A percentile compares a stretch with the other conserved stretches of the same genome.
phyloP scores from a whole-genome alignment of 495 filamentous ascomycete species.

The Immersiella caudata region DNA sequence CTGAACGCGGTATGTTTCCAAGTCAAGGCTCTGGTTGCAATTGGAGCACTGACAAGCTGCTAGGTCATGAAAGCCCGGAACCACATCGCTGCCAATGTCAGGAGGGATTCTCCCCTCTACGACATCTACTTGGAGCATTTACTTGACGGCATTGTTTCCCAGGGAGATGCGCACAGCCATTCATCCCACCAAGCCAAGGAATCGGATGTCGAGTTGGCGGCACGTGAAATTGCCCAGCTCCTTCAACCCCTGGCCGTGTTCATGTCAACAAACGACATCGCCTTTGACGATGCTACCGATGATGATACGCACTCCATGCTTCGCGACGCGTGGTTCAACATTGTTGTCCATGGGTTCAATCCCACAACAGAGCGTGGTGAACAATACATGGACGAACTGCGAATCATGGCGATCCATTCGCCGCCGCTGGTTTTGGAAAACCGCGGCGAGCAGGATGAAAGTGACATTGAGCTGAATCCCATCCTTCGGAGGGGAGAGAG shows the following conservation, averaged over 20 bases:
- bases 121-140: slow-evolving; percentile 80
- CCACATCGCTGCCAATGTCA: slow-evolving; percentile 70
- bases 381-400: slow-evolving; percentile 69
- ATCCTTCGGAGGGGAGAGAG: slow-evolving; percentile 81
- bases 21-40: slow-evolving; percentile 28
- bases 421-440: slow-evolving; percentile 82
- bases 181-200: slow-evolving; percentile 62
- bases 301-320: slow-evolving; percentile 70
- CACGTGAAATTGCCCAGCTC: slow-evolving; percentile 80
- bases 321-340: slow-evolving; percentile 96
- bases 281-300: slow-evolving; percentile 47
- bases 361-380: slow-evolving; percentile 67
- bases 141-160: slow-evolving; percentile 84
- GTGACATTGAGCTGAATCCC: slow-evolving; percentile 92
- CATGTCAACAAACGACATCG: slow-evolving; percentile 59
- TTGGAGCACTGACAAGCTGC: slow-evolving; percentile 22
- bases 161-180: slow-evolving; percentile 69
- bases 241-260: slow-evolving; percentile 79
- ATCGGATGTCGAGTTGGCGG: slow-evolving; percentile 74
- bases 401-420: slow-evolving; percentile 80
- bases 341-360: slow-evolving; percentile 90
- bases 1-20: slow-evolving; percentile 60
- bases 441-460: slow-evolving; percentile 84
- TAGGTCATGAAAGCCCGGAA: slow-evolving; percentile 75
- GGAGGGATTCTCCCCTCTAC: slow-evolving; percentile 68